Conservation (phyloP, 306 rosid species). For the Dryas drummondii region DNA sequence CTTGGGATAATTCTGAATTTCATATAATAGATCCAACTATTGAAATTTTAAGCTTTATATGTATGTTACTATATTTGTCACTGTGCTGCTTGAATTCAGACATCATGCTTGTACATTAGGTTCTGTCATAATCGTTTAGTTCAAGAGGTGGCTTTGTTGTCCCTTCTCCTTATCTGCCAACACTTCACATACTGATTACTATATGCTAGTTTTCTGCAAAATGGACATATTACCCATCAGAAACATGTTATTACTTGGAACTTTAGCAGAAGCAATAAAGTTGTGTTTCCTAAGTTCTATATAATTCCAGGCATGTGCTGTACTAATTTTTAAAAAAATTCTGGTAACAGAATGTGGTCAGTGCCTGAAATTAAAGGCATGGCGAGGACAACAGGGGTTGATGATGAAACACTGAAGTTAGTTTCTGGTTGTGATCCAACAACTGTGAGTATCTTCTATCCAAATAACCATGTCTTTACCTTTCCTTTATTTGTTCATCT, state of each 20-base stretch:
- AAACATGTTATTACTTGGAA: neutral
- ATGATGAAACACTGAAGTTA: conserved; percentile 31
- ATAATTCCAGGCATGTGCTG: neutral
- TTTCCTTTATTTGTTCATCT: neutral
- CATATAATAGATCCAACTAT: neutral
- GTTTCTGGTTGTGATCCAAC: conserved; percentile 42
- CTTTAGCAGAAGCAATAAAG: neutral
- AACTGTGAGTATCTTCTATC: conserved; percentile 32
- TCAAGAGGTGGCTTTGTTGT: neutral
- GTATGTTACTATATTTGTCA: neutral
- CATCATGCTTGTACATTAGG: neutral
- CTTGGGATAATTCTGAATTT: conserved; percentile 15
- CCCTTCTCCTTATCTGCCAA: neutral
- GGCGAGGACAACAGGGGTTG: conserved; percentile 32
- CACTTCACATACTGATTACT: neutral
- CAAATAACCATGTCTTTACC: neutral
- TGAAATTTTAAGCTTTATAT: neutral
- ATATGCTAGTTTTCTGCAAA: neutral
- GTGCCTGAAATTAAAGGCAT: conserved; percentile 44
- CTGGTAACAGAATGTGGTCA: conserved; percentile 40
- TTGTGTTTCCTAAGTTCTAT: neutral
- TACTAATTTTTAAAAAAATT: conserved; percentile 8
- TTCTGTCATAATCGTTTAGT: neutral
- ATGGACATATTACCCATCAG: neutral
- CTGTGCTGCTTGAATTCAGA: neutral